These are phyloP conservation scores for Neurospora hispaniola DNA, from an alignment of 495 filamentous ascomycete species.

Conservation along the genomic window DNA sequence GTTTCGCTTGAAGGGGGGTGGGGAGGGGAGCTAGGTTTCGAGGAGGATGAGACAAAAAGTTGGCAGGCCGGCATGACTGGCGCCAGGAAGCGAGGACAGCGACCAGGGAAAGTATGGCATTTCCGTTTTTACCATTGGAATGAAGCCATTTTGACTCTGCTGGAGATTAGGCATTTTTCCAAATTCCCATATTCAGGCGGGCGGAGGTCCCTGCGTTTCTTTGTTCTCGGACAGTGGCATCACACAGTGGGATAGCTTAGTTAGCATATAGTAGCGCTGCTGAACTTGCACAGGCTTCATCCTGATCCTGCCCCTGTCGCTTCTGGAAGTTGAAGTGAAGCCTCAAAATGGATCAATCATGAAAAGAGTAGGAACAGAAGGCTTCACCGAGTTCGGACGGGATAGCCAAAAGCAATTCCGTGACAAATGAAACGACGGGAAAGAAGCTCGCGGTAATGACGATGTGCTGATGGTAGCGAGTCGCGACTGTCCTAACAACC, in stretches of 20 bases:
- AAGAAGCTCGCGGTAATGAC: background rate
- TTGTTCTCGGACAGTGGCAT: background rate
- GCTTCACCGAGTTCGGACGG: background rate
- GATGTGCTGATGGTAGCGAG: background rate
- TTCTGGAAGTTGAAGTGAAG: background rate
- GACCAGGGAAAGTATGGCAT: conserved; percentile 5
- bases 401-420: background rate
- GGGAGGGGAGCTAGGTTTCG: background rate
- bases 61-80: conserved; percentile 9
- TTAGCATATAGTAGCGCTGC: background rate
- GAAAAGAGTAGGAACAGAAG: background rate
- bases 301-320: background rate
- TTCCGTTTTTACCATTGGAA: conserved; percentile 7
- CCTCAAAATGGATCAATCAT: background rate
- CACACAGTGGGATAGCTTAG: background rate
- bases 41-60: conserved; percentile 5
- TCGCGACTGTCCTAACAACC: background rate
- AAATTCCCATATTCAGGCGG: conserved; percentile 5
- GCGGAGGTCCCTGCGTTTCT: background rate
- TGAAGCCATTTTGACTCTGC: conserved; percentile 7
- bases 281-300: background rate
- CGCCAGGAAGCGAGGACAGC: background rate
- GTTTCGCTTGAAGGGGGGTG: background rate
- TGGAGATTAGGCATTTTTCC: background rate
- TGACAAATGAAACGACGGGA: background rate